These are phyloP conservation scores for Fusarium sp. DNA, from an alignment of 2,329 filamentous ascomycete genomes.

Conservation along the genomic window DNA sequence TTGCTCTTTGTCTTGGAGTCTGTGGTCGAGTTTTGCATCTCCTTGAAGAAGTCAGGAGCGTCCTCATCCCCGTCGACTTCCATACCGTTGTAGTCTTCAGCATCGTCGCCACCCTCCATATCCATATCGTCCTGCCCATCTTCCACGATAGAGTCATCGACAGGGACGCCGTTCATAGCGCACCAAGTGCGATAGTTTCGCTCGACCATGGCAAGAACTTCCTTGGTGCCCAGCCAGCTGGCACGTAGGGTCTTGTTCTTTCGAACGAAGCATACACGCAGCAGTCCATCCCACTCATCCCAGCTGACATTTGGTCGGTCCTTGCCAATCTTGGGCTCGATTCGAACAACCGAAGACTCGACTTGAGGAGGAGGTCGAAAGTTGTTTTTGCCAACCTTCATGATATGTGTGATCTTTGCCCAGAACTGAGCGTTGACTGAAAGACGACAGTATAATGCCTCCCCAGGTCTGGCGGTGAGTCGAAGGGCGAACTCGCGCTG, in stretches of 20 bases:
- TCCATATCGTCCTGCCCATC: conserved; percentile 58
- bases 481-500: conserved; percentile 95
- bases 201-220: conserved; percentile 85
- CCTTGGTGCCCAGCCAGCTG: conserved; percentile 82
- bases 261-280: conserved; percentile 77
- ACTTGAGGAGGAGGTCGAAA: conserved; percentile 96
- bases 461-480: conserved; percentile 87
- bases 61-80: conserved; percentile 76
- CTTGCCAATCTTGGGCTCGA: conserved; percentile 85
- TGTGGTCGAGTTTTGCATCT: conserved; percentile 61
- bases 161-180: conserved; percentile 82
- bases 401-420: conserved; percentile 75
- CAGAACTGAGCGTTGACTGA: conserved; percentile 95
- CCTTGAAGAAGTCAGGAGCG: conserved; percentile 86
- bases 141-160: conserved; percentile 75
- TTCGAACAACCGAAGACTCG: conserved; percentile 89
- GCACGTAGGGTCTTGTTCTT: conserved; percentile 93
- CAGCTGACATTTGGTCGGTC: conserved; percentile 88
- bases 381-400: conserved; percentile 97
- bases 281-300: conserved; percentile 93
- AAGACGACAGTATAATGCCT: conserved; percentile 90
- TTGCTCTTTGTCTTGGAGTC: conserved; percentile 72
- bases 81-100: conserved; percentile 63
- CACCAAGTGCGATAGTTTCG: conserved; percentile 92
- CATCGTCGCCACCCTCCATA: conserved; percentile 57